Evolutionary conservation across 2,329 filamentous ascomycete genomes (phyloP).

Genomic region (Diaporthe destruens): DNA sequence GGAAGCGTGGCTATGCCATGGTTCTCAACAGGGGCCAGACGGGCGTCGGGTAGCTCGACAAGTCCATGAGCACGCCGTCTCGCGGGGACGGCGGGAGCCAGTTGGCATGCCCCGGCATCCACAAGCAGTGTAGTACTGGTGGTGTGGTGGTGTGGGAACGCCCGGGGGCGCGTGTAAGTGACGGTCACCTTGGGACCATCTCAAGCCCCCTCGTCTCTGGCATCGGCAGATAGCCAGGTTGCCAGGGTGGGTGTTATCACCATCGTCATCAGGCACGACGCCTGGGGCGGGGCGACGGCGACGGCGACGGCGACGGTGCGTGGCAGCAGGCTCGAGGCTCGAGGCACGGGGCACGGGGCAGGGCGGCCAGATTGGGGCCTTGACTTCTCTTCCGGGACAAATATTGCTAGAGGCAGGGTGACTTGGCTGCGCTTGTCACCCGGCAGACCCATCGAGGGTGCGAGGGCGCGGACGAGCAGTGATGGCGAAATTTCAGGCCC

Average conservation of each 20-base stretch:
- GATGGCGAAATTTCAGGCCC: no score
- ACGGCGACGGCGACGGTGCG: slow-evolving; percentile 10
- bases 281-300: slow-evolving; percentile 1
- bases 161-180: slow-evolving; percentile 4
- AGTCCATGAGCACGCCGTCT: not conserved
- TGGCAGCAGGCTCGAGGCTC: not conserved
- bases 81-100: slow-evolving; percentile 17
- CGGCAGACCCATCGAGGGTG: slow-evolving; percentile 12
- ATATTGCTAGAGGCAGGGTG: not conserved
- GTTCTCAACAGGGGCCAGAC: not conserved
- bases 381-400: not conserved
- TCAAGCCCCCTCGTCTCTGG: no score
- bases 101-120: not conserved
- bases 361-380: not conserved
- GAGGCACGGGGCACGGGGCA: not conserved
- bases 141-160: not conserved
- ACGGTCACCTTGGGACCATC: slow-evolving; percentile 21
- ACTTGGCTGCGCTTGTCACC: slow-evolving; percentile 24
- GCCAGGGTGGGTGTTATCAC: no score
- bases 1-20: slow-evolving; percentile 1
- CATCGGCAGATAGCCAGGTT: no score
- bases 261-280: no score
- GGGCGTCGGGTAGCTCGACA: not conserved
- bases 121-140: not conserved
- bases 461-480: no score